Evolutionary conservation across 148 eudicot genomes (phyloP).

Genomic region (Amaranthus palmeri): DNA sequence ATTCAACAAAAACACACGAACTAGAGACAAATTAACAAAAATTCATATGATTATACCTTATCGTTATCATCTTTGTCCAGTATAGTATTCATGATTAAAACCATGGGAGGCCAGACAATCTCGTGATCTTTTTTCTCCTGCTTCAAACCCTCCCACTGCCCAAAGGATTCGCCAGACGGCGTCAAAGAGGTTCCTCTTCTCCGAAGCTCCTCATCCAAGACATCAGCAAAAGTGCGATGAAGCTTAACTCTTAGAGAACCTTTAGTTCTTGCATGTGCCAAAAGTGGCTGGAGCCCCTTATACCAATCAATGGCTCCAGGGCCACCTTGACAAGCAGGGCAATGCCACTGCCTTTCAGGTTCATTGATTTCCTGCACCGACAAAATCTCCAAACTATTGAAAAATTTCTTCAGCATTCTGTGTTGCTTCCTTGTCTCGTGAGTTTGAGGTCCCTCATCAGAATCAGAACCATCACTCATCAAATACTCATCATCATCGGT

Average conservation of each 20-base stretch:
- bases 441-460: slow-evolving; percentile 43
- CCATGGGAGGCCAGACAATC: slow-evolving; percentile 94
- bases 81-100: slow-evolving; percentile 53
- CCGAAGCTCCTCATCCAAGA: slow-evolving; percentile 65
- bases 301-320: slow-evolving; percentile 86
- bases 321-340: slow-evolving; percentile 79
- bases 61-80: slow-evolving; percentile 60
- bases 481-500: slow-evolving; percentile 54
- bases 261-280: slow-evolving; percentile 63
- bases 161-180: slow-evolving; percentile 52
- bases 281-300: slow-evolving; percentile 56
- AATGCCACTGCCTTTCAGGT: slow-evolving; percentile 67
- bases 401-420: slow-evolving; percentile 43
- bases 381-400: slow-evolving; percentile 41
- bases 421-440: slow-evolving; percentile 52
- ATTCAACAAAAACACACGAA: neutral
- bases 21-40: neutral
- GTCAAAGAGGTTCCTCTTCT: slow-evolving; percentile 51
- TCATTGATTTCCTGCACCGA: slow-evolving; percentile 50
- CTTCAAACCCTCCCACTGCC: slow-evolving; percentile 54
- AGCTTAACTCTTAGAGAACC: slow-evolving; percentile 55
- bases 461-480: slow-evolving; percentile 46
- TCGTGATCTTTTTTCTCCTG: slow-evolving; percentile 36
- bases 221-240: slow-evolving; percentile 57
- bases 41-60: slow-evolving; percentile 30